Conservation (phyloP, 352 stramenopile species). For the Phytopythium delawarense region DNA sequence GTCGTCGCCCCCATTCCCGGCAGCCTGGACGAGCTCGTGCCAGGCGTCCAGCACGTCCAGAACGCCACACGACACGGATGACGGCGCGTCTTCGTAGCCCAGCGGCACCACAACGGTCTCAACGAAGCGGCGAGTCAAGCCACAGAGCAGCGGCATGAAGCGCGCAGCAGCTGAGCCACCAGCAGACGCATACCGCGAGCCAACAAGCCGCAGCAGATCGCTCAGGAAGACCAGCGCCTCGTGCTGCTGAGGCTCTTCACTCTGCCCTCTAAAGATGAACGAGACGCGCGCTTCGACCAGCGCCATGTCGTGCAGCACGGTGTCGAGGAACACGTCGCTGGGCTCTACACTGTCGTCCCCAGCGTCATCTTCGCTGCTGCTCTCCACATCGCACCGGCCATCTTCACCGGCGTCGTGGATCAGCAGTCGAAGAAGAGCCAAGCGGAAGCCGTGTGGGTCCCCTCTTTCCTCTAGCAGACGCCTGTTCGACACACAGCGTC, state of each 20-base stretch:
- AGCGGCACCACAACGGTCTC: constrained; percentile 11
- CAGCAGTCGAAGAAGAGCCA: constrained; percentile 47
- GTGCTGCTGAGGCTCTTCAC: constrained; percentile 8
- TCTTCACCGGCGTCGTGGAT: constrained; percentile 15
- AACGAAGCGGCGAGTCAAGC: constrained; percentile 9
- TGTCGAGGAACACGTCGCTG: constrained; percentile 11
- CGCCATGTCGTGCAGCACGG: constrained; percentile 11
- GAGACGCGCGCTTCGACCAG: constrained; percentile 12
- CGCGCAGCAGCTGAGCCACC: neutral
- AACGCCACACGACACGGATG: constrained; percentile 42
- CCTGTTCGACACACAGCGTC: neutral
- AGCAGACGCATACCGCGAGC: neutral
- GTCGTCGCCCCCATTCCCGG: constrained; percentile 3
- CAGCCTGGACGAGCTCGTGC: constrained; percentile 11
- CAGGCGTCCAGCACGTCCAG: constrained; percentile 30
- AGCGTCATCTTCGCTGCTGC: neutral
- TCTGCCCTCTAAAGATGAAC: neutral
- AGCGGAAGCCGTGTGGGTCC: constrained; percentile 28
- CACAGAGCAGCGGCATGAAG: neutral
- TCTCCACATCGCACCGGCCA: neutral
- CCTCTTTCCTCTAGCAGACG: neutral
- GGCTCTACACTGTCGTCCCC: constrained; percentile 3
- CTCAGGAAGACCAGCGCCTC: constrained; percentile 32
- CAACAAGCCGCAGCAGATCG: constrained; percentile 16
- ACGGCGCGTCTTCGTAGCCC: constrained; percentile 22